Percentiles rank a stretch among this genome's conserved stretches.
Evolutionary conservation across 2,329 filamentous ascomycete genomes (phyloP).

Genomic region (Waltergamsia citrina): DNA sequence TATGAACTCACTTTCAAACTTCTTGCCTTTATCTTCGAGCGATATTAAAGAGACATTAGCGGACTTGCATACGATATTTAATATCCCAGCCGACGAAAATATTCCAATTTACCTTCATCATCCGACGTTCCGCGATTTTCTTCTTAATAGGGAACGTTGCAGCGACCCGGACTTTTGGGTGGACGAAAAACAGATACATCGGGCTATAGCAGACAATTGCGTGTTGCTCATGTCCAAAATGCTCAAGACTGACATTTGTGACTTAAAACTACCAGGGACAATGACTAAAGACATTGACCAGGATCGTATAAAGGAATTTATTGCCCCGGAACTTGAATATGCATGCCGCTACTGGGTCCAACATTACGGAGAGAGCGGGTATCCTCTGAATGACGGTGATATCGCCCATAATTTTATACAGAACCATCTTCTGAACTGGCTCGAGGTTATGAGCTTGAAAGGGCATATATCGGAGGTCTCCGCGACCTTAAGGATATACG

Average conservation of each 20-base stretch:
- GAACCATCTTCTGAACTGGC: neutral
- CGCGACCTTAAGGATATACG: no score
- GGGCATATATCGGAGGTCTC: no score
- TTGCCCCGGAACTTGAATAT: neutral
- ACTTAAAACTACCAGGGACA: neutral
- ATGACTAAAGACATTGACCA: neutral
- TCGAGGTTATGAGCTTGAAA: no score
- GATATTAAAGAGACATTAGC: no score
- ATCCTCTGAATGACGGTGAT: neutral
- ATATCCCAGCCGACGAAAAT: no score
- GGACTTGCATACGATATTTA: no score
- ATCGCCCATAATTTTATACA: neutral
- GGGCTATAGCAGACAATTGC: conserved; percentile 13
- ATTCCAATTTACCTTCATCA: no score
- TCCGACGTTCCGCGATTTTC: conserved; percentile 30
- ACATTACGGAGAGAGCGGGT: neutral
- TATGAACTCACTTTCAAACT: no score
- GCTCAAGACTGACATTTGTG: neutral
- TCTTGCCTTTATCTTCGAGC: no score
- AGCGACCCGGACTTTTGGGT: conserved; percentile 23
- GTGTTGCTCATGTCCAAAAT: neutral
- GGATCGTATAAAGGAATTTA: neutral
- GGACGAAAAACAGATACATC: conserved; percentile 21
- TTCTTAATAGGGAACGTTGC: conserved; percentile 14
- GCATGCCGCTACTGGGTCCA: conserved; percentile 1